Conservation (phyloP, 169 alveolate species). For the Toxoplasma gondii region DNA sequence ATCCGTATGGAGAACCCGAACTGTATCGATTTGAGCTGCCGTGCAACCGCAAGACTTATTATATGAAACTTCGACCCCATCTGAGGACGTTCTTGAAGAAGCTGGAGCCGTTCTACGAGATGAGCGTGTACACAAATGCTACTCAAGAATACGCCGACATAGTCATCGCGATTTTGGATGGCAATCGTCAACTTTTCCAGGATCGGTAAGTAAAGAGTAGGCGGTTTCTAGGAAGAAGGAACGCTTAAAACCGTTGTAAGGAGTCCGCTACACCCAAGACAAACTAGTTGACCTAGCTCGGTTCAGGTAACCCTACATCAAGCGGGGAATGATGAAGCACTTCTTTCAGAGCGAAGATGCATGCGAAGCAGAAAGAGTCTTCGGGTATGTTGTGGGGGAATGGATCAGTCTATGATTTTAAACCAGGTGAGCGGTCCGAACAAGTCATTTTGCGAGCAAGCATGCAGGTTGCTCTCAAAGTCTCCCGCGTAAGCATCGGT, state of each 20-base stretch:
- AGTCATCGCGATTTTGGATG: constrained; percentile 90
- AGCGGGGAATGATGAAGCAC: not conserved
- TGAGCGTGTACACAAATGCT: constrained; percentile 91
- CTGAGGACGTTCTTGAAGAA: constrained; percentile 87
- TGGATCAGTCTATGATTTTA: no score
- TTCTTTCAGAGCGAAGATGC: not conserved
- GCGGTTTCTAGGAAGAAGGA: constrained; percentile 33
- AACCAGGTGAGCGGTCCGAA: no score
- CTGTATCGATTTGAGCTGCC: constrained; percentile 89
- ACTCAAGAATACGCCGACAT: constrained; percentile 94
- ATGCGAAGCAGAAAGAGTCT: no score
- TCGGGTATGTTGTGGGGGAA: no score
- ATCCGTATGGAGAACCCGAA: constrained; percentile 89
- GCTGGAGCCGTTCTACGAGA: constrained; percentile 87
- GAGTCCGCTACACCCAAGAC: not conserved
- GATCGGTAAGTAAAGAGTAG: constrained; percentile 79
- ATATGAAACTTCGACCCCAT: constrained; percentile 90
- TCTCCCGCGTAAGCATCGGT: no score
- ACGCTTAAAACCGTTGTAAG: not conserved
- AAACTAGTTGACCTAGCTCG: not conserved
- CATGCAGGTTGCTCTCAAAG: no score
- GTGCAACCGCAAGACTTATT: constrained; percentile 83
- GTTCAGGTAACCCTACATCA: not conserved
- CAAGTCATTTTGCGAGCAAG: no score
- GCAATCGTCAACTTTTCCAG: constrained; percentile 87